A percentile compares a stretch with the other conserved stretches of the same genome.
Evolutionary conservation across 768 basidiomycete genomes (phyloP).

Genomic region (Pleurotus citrinopileatus): DNA sequence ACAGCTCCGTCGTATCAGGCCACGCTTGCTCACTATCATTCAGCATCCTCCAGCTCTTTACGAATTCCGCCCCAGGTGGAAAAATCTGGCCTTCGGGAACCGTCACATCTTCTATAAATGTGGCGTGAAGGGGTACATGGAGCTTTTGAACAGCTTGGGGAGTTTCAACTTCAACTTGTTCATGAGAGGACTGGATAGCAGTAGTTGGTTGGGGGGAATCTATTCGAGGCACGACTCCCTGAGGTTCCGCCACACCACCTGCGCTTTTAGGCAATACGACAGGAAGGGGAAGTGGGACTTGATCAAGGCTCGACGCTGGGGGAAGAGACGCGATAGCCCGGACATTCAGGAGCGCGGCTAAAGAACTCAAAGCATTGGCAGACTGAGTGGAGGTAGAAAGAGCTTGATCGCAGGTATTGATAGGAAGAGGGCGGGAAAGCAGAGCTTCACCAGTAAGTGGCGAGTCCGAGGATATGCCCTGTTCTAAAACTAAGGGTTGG

Average conservation of each 20-base stretch:
- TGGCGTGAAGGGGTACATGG: conserved; percentile 41
- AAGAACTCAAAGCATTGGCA: conserved; percentile 16
- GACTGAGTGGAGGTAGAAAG: conserved; percentile 14
- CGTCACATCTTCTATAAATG: conserved; percentile 64
- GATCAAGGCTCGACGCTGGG: too few species aligned
- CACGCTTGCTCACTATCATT: conserved; percentile 65
- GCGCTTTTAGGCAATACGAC: too few species aligned
- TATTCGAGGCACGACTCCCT: too few species aligned
- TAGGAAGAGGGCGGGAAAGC: conserved; percentile 18
- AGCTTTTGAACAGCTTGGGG: neutral
- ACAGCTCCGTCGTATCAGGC: conserved; percentile 66
- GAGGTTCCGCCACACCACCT: too few species aligned
- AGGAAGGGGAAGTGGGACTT: too few species aligned
- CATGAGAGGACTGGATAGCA: too few species aligned
- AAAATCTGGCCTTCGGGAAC: conserved; percentile 74
- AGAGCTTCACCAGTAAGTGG: conserved; percentile 28
- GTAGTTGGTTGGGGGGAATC: too few species aligned
- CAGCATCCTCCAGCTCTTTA: conserved; percentile 76
- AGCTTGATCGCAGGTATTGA: conserved; percentile 12
- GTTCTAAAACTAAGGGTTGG: neutral
- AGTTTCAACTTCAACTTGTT: too few species aligned
- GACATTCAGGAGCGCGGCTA: conserved; percentile 29
- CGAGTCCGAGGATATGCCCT: conserved; percentile 18
- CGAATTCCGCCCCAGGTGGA: conserved; percentile 82
- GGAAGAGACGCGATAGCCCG: conserved; percentile 18